Evolutionary conservation across 306 rosid genomes (phyloP).

Genomic region (Prunus davidiana): DNA sequence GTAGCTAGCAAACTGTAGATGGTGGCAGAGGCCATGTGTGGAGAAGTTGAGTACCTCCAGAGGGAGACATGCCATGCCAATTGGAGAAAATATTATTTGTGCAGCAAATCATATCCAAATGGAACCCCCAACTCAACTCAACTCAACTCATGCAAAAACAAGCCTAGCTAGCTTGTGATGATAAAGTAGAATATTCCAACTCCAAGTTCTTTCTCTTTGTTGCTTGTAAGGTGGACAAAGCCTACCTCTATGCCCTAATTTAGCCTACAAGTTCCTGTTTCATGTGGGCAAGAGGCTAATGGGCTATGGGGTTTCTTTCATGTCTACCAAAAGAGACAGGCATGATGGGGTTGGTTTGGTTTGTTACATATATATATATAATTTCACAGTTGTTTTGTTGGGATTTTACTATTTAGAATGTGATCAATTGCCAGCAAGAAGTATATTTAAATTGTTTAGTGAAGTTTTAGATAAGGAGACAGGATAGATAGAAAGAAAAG

Average conservation of each 20-base stretch:
- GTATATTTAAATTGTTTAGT: conserved; percentile 8
- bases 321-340: conserved; percentile 18
- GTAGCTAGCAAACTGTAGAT: conserved; percentile 8
- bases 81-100: conserved; percentile 10
- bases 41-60: conserved; percentile 32
- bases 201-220: conserved; percentile 35
- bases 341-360: conserved; percentile 32
- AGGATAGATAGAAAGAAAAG: conserved; percentile 27
- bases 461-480: conserved; percentile 35
- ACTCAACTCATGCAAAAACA: background rate
- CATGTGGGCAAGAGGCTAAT: conserved; percentile 10
- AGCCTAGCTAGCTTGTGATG: background rate
- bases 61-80: conserved; percentile 45
- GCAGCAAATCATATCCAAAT: background rate
- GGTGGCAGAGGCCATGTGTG: conserved; percentile 42
- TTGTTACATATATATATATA: background rate
- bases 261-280: conserved; percentile 10
- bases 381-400: conserved; percentile 21
- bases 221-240: conserved; percentile 47
- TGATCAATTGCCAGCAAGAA: background rate
- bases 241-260: conserved; percentile 20
- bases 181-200: conserved; percentile 26
- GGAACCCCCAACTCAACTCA: too few relatives aligned
- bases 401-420: conserved; percentile 5
- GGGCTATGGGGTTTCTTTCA: conserved; percentile 29